Base-by-base conservation (phyloP, 2,329 filamentous ascomycete species). In the Colletotrichum sp. region DNA sequence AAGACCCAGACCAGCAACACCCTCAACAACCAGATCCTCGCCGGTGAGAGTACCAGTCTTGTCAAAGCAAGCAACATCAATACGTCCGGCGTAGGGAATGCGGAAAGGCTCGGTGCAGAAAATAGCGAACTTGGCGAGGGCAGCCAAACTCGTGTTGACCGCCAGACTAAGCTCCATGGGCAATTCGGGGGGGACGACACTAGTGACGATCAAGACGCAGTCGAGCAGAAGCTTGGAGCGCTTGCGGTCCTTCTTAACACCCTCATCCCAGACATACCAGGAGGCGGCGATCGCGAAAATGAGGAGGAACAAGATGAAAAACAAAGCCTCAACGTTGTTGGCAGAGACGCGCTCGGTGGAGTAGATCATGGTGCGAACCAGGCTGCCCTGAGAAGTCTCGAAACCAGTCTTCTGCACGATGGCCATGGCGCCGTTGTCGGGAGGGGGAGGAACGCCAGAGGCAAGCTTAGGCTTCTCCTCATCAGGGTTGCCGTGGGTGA, bases 281-380 rank as follows among this genome's bases (percentile, higher is more conserved):
- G 97, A 98, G 68, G 97, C 97, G 72, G 97, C 98, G 83, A 99
- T 92, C 81, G 98, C 98, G 87, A 99, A 99, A 81, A 99, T 92
- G 71, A 98, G 91, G 32, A 99, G 91, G 90, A 99, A 99, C 76
- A 99, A 90, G 79, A 99, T 99, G 88, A 99, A 99, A 77, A 98
- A 90, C n/a, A 99, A 88, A 3, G 97, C 97, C 86, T 99, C 97
- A 60, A 93, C 93, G 82, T 99, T 99, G 87, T 98, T 98, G 80
- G 97, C 97, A n/a, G 96, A 99, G 28, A 99, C 96, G 79, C 96
- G 95, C 86, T 99, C 97, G 3, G 97, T 99, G 2, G 98, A 98
- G 88, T 98, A 99, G 82, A 99, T 99, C 97, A 99, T 99, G 80
- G 97, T 99, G 78, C 97, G 95, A 76, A 99, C 97, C 76, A 99